phyloP scores from a whole-genome alignment of 108 stramenopile genomes.

The Ochromonas danica region DNA sequence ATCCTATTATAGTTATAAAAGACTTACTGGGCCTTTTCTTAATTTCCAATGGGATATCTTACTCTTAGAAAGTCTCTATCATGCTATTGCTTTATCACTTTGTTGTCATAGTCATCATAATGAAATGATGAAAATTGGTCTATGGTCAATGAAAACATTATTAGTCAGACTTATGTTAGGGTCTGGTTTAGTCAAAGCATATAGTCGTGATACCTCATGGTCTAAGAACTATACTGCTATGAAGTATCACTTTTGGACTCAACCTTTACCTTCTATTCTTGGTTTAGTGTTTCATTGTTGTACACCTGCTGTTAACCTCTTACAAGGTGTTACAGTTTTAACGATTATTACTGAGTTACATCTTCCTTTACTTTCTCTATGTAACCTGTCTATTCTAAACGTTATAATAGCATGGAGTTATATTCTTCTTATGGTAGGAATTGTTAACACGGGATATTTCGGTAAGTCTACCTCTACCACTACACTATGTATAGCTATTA shows the following conservation, averaged over 20 bases:
- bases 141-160: conserved; percentile 61
- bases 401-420: neutral
- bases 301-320: neutral
- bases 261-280: neutral
- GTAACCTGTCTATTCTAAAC: neutral
- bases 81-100: conserved; percentile 57
- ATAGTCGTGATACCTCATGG: neutral
- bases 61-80: conserved; percentile 61
- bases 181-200: conserved; percentile 69
- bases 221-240: neutral
- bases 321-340: neutral
- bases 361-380: neutral
- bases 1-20: conserved; percentile 12
- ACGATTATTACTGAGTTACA: neutral
- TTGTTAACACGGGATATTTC: neutral
- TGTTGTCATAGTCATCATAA: conserved; percentile 40
- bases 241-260: neutral
- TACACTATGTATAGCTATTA: too few species aligned
- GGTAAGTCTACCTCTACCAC: neutral
- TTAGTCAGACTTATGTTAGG: conserved; percentile 73
- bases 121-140: neutral
- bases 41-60: conserved; percentile 78
- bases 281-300: neutral
- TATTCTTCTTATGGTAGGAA: neutral
- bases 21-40: conserved; percentile 49